Evolutionary conservation across 1,139 yeast genomes (phyloP), one percentile per base, ranked within the genome.

Genomic region (Suhomyces guaymorum): DNA sequence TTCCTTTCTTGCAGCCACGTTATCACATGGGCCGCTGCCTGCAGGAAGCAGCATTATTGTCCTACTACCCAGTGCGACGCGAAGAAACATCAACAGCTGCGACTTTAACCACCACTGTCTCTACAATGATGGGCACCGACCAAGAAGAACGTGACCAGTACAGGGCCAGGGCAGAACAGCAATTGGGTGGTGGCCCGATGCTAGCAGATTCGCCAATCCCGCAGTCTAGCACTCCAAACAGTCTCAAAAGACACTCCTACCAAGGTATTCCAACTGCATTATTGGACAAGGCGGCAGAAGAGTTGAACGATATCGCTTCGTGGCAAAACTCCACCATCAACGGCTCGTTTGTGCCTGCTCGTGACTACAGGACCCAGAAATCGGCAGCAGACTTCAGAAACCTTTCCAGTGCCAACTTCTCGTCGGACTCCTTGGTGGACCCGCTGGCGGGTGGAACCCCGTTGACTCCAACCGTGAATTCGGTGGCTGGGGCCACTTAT

Each of bases 331-430:
- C 36, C 1, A 17, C 28, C 8, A 20, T 11, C 13, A 23, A 24
- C 25, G 34, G 30, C 13, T 24, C 30, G n/a, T 31, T 26, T 21
- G 34, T 30, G 12, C 22, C 30, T 14, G 12, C 5, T 15, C n/a
- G n/a, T 10, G n/a, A 7, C 16, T 13, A 5, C 7, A 4, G 20
- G 29, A 25, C 5, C 27, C 27, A 18, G 24, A 24, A 13, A 16
- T 31, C 11, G 24, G 17, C 27, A 7, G n/a, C 34, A 4, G 48
- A 46, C 35, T 38, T 62, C 21, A 40, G 52, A 4, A 47, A 46
- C 26, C 51, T 69, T 17, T 61, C 67, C 9, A 66, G 73, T 40
- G 66, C 72, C 27, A 70, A 70, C 47, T 70, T 70, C 47, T 67
- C 73, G n/a, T 51, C 69, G 0, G 75, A 70, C 32, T 70, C 75